Evolutionary conservation across 768 basidiomycete genomes (phyloP).

Genomic region (Tulasnella sp.): DNA sequence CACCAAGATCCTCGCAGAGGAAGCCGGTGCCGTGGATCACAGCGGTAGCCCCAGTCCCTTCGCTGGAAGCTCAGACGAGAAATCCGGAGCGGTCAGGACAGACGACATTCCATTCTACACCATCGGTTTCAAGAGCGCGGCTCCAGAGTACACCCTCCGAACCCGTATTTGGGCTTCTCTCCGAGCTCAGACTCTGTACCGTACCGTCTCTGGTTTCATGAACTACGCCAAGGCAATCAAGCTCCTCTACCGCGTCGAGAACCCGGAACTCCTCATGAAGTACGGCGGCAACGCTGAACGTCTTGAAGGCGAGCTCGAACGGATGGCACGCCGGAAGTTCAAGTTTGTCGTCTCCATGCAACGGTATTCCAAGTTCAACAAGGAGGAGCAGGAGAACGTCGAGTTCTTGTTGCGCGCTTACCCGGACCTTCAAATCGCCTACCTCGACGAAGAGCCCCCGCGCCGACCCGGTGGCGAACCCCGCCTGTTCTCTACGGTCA

Average conservation of each 20-base stretch:
- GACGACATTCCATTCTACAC: constrained; percentile 95
- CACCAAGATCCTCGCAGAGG: constrained; percentile 97
- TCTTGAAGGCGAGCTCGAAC: constrained; percentile 92
- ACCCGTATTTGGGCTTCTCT: constrained; percentile 99
- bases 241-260: constrained; percentile 95
- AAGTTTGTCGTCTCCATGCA: constrained; percentile 99
- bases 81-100: constrained; percentile 67
- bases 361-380: constrained; percentile 98
- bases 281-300: constrained; percentile 98
- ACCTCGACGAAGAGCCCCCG: constrained; percentile 93
- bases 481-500: constrained; percentile 90
- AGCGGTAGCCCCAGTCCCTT: constrained; percentile 48
- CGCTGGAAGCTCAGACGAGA: constrained; percentile 68
- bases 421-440: constrained; percentile 97
- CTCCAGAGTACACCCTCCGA: constrained; percentile 96
- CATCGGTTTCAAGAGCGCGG: constrained; percentile 98
- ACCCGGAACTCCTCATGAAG: constrained; percentile 95
- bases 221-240: constrained; percentile 99
- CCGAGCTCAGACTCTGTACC: constrained; percentile 97
- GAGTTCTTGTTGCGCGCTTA: constrained; percentile 97
- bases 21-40: constrained; percentile 77
- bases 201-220: constrained; percentile 99
- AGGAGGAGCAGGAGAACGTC: constrained; percentile 98
- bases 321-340: constrained; percentile 98
- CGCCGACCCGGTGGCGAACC: constrained; percentile 95